A percentile compares a stretch with the other conserved stretches of the same genome.
Conservation (phyloP, 495 filamentous ascomycete genomes). For the Talaromyces thailandensis region DNA sequence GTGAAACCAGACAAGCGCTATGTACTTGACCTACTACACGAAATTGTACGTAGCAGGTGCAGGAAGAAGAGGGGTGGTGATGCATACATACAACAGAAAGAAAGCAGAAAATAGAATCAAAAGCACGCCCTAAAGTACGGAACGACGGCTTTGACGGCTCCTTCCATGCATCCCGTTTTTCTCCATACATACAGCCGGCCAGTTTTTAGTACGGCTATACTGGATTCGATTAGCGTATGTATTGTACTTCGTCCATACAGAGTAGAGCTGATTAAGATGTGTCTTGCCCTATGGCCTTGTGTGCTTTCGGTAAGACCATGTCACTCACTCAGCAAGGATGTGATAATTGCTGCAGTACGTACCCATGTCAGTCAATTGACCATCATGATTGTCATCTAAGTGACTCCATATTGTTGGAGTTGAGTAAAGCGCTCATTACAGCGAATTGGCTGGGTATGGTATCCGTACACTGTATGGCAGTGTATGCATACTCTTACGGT, state of each 20-base stretch:
- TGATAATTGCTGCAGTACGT: not conserved
- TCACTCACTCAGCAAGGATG: not conserved
- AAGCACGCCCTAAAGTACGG: not conserved
- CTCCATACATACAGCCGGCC: not conserved
- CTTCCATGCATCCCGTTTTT: not conserved
- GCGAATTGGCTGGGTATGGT: not conserved
- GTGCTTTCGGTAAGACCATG: not conserved
- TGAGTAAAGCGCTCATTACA: not conserved
- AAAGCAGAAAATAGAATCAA: not conserved
- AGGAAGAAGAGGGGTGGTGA: not conserved
- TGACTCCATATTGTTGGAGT: not conserved
- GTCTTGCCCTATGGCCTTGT: not conserved
- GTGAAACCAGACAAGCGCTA: not conserved
- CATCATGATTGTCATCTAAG: not conserved
- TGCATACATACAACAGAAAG: not conserved
- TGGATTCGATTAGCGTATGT: not conserved
- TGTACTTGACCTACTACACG: not conserved
- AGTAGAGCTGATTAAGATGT: not conserved
- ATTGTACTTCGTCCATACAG: not conserved
- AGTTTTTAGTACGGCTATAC: not conserved
- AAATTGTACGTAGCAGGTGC: not conserved
- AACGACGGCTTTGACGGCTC: not conserved
- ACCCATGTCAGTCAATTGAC: not conserved
- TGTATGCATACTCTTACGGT: not conserved
- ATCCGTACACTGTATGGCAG: not conserved